Conservation (phyloP, 176 grass and related monocot genomes). For the Neostapfia colusana region DNA sequence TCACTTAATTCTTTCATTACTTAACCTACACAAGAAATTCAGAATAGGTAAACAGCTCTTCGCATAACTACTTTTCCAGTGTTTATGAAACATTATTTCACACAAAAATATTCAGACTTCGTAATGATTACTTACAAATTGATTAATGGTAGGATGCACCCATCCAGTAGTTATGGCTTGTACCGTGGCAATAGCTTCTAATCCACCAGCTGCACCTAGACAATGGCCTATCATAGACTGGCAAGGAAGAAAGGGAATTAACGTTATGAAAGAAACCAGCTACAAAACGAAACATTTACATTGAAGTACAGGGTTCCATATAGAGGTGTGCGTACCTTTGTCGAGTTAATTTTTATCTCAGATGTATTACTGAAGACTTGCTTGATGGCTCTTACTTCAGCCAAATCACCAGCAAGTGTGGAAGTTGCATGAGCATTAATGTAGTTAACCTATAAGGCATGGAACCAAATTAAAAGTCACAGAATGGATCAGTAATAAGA, state of each 20-base stretch:
- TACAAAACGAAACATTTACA: background rate
- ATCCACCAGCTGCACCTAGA: slow-evolving; percentile 56
- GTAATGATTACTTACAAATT: slow-evolving; percentile 49
- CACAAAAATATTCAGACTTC: no score
- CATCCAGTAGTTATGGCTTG: slow-evolving; percentile 62
- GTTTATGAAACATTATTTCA: background rate
- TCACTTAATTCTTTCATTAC: background rate
- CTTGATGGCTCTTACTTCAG: slow-evolving; percentile 61
- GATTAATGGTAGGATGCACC: slow-evolving; percentile 66
- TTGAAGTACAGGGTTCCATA: background rate
- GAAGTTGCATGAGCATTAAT: slow-evolving; percentile 76
- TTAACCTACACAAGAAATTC: background rate
- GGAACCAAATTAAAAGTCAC: background rate
- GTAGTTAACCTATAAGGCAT: slow-evolving; percentile 53
- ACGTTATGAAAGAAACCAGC: background rate
- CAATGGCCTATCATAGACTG: slow-evolving; percentile 75
- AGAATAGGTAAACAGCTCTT: background rate
- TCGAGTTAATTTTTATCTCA: slow-evolving; percentile 66
- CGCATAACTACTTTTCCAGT: background rate
- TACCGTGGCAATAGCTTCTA: slow-evolving; percentile 62
- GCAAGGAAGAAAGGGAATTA: background rate
- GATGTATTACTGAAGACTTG: slow-evolving; percentile 53
- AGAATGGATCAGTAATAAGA: slow-evolving; percentile 17
- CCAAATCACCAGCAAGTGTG: slow-evolving; percentile 64
- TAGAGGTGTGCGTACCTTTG: slow-evolving; percentile 49